Evolutionary conservation across 2,329 filamentous ascomycete genomes (phyloP).

Genomic region (Cladosporium sp.): DNA sequence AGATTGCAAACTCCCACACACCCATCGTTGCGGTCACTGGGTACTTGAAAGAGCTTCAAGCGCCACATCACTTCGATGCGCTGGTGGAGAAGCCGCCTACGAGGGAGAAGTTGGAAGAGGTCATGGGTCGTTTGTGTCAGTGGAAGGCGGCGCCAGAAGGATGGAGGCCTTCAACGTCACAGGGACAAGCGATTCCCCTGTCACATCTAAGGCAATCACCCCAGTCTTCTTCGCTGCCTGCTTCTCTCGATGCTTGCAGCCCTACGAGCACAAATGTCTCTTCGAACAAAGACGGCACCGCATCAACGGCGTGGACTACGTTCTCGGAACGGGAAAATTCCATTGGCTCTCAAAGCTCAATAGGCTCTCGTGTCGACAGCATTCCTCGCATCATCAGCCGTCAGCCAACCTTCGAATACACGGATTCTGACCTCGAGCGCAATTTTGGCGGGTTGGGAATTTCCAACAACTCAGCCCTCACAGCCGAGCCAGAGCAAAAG

Average conservation of each 20-base stretch:
- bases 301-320: constrained; percentile 7
- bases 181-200: constrained; percentile 47
- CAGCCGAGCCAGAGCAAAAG: constrained; percentile 19
- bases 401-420: constrained; percentile 69
- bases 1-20: constrained; percentile 89
- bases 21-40: constrained; percentile 96
- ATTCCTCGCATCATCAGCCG: constrained; percentile 69
- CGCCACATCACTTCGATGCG: constrained; percentile 91
- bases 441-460: constrained; percentile 68
- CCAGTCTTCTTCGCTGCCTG: constrained; percentile 26
- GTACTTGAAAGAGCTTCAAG: constrained; percentile 94
- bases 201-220: constrained; percentile 60
- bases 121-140: constrained; percentile 79
- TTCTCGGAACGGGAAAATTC: constrained; percentile 63
- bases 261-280: constrained; percentile 74
- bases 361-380: constrained; percentile 56
- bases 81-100: constrained; percentile 96
- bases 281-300: constrained; percentile 53
- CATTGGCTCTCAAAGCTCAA: constrained; percentile 72
- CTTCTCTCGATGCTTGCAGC: constrained; percentile 58
- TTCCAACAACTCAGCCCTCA: constrained; percentile 20
- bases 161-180: constrained; percentile 37
- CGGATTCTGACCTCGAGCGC: constrained; percentile 50
- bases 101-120: constrained; percentile 82
- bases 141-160: constrained; percentile 78